Evolutionary conservation across 2,329 filamentous ascomycete genomes (phyloP).

Genomic region (Ophiostoma triangulosporum): DNA sequence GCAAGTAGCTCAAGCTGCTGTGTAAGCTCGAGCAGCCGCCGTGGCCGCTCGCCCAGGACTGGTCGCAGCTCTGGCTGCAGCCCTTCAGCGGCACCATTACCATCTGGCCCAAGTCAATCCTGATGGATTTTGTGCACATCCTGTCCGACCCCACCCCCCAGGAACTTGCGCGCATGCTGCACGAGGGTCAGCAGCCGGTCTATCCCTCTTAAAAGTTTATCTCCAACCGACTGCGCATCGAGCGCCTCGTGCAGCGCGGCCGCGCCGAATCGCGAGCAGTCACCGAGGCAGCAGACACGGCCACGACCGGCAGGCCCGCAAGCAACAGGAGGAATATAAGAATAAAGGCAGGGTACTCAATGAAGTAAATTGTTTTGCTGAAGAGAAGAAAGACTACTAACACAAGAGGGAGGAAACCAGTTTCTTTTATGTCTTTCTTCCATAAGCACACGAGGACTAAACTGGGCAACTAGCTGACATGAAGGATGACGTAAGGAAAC

Average conservation of each 20-base stretch:
- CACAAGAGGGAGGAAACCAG: too few relatives aligned
- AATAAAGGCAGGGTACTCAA: not conserved
- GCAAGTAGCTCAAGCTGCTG: conserved; percentile 94
- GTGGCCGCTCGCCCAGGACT: conserved; percentile 82
- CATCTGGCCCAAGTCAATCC: conserved; percentile 76
- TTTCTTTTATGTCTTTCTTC: too few relatives aligned
- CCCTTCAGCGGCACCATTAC: conserved; percentile 90
- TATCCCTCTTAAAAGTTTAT: conserved; percentile 92
- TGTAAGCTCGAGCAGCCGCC: conserved; percentile 86
- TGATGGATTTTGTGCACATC: conserved; percentile 74
- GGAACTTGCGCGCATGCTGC: conserved; percentile 75
- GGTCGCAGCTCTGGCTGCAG: conserved; percentile 93
- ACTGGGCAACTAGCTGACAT: too few relatives aligned
- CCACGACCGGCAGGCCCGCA: not conserved
- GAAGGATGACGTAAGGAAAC: too few relatives aligned
- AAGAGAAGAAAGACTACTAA: too few relatives aligned
- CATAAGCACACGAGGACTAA: too few relatives aligned
- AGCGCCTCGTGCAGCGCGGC: conserved; percentile 50
- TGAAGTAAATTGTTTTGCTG: too few relatives aligned
- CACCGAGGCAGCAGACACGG: not conserved
- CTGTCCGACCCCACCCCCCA: conserved; percentile 67
- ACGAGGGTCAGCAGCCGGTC: conserved; percentile 74
- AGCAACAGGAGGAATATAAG: not conserved
- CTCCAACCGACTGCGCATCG: conserved; percentile 71
- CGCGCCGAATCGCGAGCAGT: conserved; percentile 25